Conservation (phyloP, 768 basidiomycete genomes). For the Tricholoma matsutake region DNA sequence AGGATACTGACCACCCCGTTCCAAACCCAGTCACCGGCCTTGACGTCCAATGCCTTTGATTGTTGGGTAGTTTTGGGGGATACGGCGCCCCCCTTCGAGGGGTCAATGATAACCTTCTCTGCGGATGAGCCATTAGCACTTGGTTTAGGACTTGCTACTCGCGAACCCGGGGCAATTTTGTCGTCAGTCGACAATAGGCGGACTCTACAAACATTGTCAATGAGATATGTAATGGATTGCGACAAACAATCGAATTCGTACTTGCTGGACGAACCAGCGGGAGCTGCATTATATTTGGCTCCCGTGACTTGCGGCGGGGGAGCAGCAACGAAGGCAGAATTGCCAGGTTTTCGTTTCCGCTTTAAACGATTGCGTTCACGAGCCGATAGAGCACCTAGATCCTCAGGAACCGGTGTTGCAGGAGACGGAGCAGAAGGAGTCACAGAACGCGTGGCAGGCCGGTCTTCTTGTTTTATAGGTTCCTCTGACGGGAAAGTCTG, state of each 20-base stretch:
- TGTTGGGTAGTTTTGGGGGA: conserved; percentile 74
- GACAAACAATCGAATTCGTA: conserved; percentile 24
- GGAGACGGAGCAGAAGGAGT: conserved; percentile 54
- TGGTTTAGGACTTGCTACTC: conserved; percentile 57
- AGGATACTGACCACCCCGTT: conserved; percentile 77
- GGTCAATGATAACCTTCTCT: conserved; percentile 76
- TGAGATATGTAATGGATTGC: not conserved
- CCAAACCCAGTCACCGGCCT: conserved; percentile 81
- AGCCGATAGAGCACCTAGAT: conserved; percentile 68
- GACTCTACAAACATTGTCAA: conserved; percentile 42
- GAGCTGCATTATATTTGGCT: conserved; percentile 58
- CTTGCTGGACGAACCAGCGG: conserved; percentile 61
- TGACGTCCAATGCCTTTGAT: conserved; percentile 74
- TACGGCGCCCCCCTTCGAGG: conserved; percentile 82
- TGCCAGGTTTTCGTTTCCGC: conserved; percentile 88
- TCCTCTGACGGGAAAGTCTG: conserved; percentile 37
- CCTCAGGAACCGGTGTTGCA: conserved; percentile 40
- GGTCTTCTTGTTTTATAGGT: conserved; percentile 37
- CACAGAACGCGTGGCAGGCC: conserved; percentile 37
- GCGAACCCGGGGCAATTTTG: conserved; percentile 45
- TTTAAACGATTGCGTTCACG: conserved; percentile 93
- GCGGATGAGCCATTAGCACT: conserved; percentile 34
- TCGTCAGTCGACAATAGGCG: conserved; percentile 71
- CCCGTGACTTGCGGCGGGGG: conserved; percentile 59
- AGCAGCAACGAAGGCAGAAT: conserved; percentile 75